Percentiles rank a stretch among this genome's conserved stretches.
Evolutionary conservation across 352 stramenopile genomes (phyloP).

Genomic region (Ophiocytium majus): DNA sequence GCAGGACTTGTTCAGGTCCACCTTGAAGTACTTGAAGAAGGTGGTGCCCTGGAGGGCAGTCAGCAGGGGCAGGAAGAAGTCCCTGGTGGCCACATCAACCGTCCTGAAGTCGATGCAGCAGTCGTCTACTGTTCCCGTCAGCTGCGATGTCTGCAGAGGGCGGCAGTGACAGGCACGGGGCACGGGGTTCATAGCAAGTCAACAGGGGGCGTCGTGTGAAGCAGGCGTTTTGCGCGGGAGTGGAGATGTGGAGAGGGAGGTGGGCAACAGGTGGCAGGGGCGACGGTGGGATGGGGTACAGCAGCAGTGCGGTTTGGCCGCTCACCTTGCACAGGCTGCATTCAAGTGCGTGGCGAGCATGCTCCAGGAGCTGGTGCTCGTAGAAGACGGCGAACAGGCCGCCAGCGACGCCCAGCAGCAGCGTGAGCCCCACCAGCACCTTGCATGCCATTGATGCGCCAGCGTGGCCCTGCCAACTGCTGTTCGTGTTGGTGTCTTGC

Average conservation of each 20-base stretch:
- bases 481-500: no score
- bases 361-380: neutral
- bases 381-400: neutral
- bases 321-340: constrained; percentile 24
- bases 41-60: constrained; percentile 48
- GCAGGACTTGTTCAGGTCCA: constrained; percentile 79
- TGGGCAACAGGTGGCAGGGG: no score
- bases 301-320: no score
- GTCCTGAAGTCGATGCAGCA: constrained; percentile 57
- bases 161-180: no score
- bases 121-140: constrained; percentile 54
- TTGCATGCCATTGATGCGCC: neutral
- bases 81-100: constrained; percentile 48
- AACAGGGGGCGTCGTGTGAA: no score
- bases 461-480: no score
- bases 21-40: constrained; percentile 89
- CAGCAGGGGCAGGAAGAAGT: constrained; percentile 55
- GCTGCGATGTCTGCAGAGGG: constrained; percentile 51
- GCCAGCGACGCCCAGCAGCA: neutral
- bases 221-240: no score
- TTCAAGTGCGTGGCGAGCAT: constrained; percentile 17
- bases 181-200: no score
- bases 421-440: neutral
- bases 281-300: no score
- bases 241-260: no score